A percentile compares a stretch with the other conserved stretches of the same genome.
phyloP scores from a whole-genome alignment of 805 yeast genomes.

The Candida ascalaphidarum region DNA sequence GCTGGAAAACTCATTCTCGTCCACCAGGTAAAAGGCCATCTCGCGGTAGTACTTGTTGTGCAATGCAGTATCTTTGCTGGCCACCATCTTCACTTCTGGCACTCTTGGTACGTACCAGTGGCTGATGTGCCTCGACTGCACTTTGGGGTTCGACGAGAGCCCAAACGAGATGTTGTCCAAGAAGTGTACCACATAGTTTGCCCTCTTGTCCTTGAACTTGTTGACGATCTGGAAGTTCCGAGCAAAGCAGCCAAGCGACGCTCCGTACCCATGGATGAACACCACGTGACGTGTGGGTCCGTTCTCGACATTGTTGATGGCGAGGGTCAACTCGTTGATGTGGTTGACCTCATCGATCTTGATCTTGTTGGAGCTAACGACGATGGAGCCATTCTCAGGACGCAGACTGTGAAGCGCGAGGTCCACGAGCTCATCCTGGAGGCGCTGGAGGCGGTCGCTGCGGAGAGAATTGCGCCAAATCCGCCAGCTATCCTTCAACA shows the following conservation, averaged over 20 bases:
- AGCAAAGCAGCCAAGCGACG: constrained; percentile 48
- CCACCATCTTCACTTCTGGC: constrained; percentile 15
- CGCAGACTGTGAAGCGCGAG: constrained; percentile 19
- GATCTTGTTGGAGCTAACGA: constrained; percentile 8
- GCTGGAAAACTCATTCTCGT: constrained; percentile 14
- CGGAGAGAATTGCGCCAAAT: constrained; percentile 15
- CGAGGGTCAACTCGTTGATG: constrained; percentile 28
- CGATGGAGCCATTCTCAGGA: constrained; percentile 15
- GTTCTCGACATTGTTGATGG: constrained; percentile 15
- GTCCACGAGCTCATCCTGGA: constrained; percentile 27
- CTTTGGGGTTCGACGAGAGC: constrained; percentile 38
- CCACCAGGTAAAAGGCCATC: constrained; percentile 23
- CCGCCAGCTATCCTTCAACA: constrained; percentile 3
- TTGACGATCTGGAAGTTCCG: constrained; percentile 39
- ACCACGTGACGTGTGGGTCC: constrained; percentile 33
- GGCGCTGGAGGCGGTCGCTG: constrained; percentile 14
- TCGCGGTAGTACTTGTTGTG: constrained; percentile 32
- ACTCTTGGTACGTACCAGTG: constrained; percentile 10
- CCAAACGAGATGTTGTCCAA: constrained; percentile 46
- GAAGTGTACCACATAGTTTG: constrained; percentile 39
- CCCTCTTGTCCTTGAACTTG: constrained; percentile 14
- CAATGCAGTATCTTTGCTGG: constrained; percentile 17
- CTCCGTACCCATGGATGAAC: constrained; percentile 51
- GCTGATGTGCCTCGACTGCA: constrained; percentile 2
- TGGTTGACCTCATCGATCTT: constrained; percentile 18